Percentiles rank a stretch among this genome's conserved stretches.
Conservation (phyloP, 257 asterid species). For the Lycium ferocissimum region DNA sequence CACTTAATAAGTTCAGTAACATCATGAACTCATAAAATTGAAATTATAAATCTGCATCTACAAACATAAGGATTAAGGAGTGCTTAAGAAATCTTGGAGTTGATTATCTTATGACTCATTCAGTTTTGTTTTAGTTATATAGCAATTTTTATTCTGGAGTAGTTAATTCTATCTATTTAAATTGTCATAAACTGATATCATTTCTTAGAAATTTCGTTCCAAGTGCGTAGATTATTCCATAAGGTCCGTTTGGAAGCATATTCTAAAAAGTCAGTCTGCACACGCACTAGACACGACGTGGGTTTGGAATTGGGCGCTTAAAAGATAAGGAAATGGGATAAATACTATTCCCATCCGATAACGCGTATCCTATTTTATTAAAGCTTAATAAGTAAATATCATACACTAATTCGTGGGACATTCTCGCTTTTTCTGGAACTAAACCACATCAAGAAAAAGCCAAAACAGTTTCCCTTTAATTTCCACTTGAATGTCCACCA, state of each 20-base stretch:
- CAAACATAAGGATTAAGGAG: no score
- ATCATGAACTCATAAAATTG: no score
- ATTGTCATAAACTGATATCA: neutral
- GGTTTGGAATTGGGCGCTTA: neutral
- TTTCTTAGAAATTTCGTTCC: neutral
- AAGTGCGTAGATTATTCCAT: neutral
- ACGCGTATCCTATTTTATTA: slow-evolving; percentile 14
- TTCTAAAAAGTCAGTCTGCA: neutral
- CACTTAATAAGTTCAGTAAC: no score
- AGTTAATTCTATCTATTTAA: neutral
- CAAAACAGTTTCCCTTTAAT: no score
- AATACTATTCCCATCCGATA: neutral
- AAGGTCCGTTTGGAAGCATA: neutral
- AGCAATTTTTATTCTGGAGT: neutral
- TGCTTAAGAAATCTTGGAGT: neutral
- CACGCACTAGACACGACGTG: slow-evolving; percentile 26
- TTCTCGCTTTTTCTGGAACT: slow-evolving; percentile 12
- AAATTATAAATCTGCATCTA: no score
- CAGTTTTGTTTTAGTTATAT: neutral
- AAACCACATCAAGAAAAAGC: neutral
- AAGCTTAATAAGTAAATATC: no score
- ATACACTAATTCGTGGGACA: neutral
- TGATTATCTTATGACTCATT: neutral
- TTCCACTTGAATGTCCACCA: neutral
- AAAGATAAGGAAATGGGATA: neutral